These are phyloP conservation scores for Ajuga chamaepitys DNA, from an alignment of 257 asterid species.

Conservation along the genomic window DNA sequence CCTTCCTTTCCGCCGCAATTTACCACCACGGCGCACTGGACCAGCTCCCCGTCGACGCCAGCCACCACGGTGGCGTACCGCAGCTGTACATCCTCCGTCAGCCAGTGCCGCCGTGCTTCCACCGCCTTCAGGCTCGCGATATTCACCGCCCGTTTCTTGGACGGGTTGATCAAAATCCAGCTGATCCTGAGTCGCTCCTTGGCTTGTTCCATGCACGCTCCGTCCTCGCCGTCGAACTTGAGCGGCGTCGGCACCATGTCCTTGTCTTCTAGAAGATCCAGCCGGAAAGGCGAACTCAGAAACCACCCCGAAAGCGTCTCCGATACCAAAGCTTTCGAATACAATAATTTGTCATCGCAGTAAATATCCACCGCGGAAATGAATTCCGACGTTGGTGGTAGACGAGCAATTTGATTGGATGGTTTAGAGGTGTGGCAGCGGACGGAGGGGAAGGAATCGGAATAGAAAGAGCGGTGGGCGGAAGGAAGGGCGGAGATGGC, in stretches of 20 bases:
- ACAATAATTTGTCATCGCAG: constrained; percentile 31
- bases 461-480: constrained; percentile 67
- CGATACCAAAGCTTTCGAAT: constrained; percentile 35
- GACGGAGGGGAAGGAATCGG: constrained; percentile 54
- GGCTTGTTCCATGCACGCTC: constrained; percentile 21
- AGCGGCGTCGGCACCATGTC: constrained; percentile 46
- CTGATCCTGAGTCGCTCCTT: constrained; percentile 42
- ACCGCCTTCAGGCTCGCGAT: constrained; percentile 53
- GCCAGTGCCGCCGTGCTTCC: constrained; percentile 59
- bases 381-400: constrained; percentile 7
- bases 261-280: constrained; percentile 42
- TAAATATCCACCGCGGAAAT: constrained; percentile 71
- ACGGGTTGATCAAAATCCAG: constrained; percentile 69
- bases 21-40: constrained; percentile 51
- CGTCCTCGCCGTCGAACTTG: constrained; percentile 36
- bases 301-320: constrained; percentile 61
- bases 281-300: constrained; percentile 41
- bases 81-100: constrained; percentile 49
- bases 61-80: constrained; percentile 41
- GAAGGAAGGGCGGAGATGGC: constrained; percentile 42
- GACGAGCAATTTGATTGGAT: not conserved
- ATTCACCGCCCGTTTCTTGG: constrained; percentile 44
- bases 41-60: constrained; percentile 23
- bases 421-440: not conserved
- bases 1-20: constrained; percentile 57